phyloP scores from a whole-genome alignment of 352 stramenopile genomes.

The Phytophthora pini region DNA sequence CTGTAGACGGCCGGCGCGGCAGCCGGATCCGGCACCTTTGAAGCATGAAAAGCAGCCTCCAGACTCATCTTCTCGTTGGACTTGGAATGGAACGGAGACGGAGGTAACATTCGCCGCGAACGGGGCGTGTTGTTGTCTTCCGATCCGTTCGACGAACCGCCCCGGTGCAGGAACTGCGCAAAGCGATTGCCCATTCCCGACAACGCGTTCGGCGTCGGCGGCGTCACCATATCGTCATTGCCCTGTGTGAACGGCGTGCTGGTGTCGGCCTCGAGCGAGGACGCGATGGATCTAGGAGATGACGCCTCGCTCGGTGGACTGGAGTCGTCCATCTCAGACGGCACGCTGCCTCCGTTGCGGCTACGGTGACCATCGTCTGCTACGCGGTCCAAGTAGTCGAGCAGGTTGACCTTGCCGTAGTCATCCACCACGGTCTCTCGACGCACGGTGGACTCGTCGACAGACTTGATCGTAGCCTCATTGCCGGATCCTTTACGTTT shows the following conservation, averaged over 20 bases:
- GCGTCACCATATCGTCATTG: constrained; percentile 6
- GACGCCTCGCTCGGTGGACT: constrained; percentile 23
- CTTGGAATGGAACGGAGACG: constrained; percentile 35
- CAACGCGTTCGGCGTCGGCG: constrained; percentile 13
- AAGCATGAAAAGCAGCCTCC: constrained; percentile 32
- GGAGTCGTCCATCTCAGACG: constrained; percentile 27
- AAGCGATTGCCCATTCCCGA: constrained; percentile 39
- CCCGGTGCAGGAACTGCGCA: constrained; percentile 43
- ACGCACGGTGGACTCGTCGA: constrained; percentile 57
- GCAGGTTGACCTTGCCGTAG: constrained; percentile 57
- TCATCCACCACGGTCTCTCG: constrained; percentile 56
- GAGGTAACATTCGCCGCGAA: constrained; percentile 24
- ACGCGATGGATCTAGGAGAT: constrained; percentile 37
- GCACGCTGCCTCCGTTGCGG: constrained; percentile 30
- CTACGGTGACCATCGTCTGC: constrained; percentile 36
- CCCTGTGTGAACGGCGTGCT: constrained; percentile 35
- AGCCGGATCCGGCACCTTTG: constrained; percentile 22
- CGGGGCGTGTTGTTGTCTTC: constrained; percentile 20
- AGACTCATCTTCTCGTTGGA: constrained; percentile 30
- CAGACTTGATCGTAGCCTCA: constrained; percentile 53
- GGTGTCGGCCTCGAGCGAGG: constrained; percentile 32
- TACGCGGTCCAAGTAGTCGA: constrained; percentile 55
- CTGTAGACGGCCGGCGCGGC: constrained; percentile 21
- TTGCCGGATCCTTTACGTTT: constrained; percentile 20
- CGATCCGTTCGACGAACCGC: constrained; percentile 13